Percentiles rank a stretch among this genome's conserved stretches.
phyloP scores from a whole-genome alignment of 139 green algal genomes.

The Monoraphidium neglectum region DNA sequence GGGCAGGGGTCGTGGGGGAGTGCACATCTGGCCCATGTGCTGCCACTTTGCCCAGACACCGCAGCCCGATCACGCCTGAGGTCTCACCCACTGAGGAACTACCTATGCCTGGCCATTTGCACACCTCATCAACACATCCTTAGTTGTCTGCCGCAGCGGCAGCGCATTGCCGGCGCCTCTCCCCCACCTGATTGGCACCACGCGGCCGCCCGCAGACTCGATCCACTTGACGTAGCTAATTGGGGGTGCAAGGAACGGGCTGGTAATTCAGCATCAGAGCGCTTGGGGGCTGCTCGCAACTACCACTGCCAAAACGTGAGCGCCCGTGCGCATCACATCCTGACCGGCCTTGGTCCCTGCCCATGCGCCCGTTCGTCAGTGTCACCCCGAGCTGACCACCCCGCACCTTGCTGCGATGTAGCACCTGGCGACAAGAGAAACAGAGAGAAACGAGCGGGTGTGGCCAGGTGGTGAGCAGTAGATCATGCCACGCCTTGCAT shows the following conservation, averaged over 20 bases:
- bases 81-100: background rate
- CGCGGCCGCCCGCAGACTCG: constrained; percentile 61
- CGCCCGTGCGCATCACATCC: too few relatives aligned
- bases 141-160: too few relatives aligned
- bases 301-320: too few relatives aligned
- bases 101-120: background rate
- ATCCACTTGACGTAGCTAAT: constrained; percentile 74
- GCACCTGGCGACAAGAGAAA: constrained; percentile 15
- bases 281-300: too few relatives aligned
- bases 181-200: constrained; percentile 59
- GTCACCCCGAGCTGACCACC: too few relatives aligned
- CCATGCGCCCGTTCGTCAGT: too few relatives aligned
- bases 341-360: too few relatives aligned
- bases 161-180: background rate
- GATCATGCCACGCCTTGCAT: background rate
- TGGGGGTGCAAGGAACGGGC: too few relatives aligned
- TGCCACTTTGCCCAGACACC: background rate
- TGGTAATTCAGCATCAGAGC: too few relatives aligned
- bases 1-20: background rate
- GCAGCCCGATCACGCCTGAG: background rate
- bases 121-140: too few relatives aligned
- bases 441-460: background rate
- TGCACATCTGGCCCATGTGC: background rate
- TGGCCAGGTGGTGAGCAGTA: background rate
- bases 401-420: constrained; percentile 72